Percentiles rank a stretch among this genome's conserved stretches.
Conservation (phyloP, 257 asterid genomes). For the Ilex asprella region DNA sequence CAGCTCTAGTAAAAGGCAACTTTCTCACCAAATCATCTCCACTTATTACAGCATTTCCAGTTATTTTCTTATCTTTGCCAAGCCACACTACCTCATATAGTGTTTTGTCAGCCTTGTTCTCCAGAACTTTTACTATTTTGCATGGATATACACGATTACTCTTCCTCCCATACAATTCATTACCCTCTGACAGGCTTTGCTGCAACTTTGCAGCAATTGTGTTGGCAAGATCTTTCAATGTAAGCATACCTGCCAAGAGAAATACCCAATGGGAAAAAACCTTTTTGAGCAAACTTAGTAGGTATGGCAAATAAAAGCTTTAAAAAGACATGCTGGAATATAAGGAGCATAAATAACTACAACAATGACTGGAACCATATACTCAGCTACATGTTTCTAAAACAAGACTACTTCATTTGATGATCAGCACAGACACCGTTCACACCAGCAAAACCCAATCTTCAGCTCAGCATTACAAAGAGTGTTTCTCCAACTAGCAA, state of each 20-base stretch:
- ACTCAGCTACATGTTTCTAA: no score
- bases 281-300: no score
- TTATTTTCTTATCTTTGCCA: conserved; percentile 40
- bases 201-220: conserved; percentile 67
- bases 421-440: no score
- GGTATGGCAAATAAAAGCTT: no score
- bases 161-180: conserved; percentile 66
- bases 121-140: conserved; percentile 48
- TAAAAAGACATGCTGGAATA: no score
- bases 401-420: no score
- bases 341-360: no score
- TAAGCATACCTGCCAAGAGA: conserved; percentile 69
- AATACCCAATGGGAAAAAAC: not conserved
- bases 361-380: no score
- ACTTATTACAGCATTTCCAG: conserved; percentile 44
- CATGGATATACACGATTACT: conserved; percentile 55
- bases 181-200: conserved; percentile 62
- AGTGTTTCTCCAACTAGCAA: no score
- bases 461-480: no score
- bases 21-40: conserved; percentile 57
- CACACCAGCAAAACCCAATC: no score
- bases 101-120: conserved; percentile 40
- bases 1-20: conserved; percentile 65
- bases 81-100: conserved; percentile 81
- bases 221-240: conserved; percentile 63